Evolutionary conservation across 768 basidiomycete species (phyloP), one percentile per base, ranked within the genome.

Genomic region (Mycena rosella): DNA sequence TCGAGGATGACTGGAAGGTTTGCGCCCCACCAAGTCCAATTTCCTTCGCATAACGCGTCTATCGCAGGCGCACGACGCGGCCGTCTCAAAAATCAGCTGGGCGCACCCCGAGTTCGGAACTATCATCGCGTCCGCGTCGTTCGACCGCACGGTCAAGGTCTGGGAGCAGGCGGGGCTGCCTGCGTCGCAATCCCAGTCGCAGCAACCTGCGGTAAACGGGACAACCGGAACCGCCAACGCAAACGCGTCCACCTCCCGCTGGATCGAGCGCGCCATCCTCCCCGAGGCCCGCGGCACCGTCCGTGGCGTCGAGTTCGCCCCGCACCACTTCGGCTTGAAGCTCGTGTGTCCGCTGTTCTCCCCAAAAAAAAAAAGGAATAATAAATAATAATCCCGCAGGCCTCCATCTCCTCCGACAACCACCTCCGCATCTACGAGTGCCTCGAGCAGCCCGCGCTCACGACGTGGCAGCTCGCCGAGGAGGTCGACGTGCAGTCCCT

Each of bases 21-120:
- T 49, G 85, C 61, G 40, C 55, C 15, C 13, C 38, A 27, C 26
- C 20, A 10, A 7, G 26, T 27, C 24, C n/a, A 27, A 59, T 47
- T 40, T 53, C 38, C 38, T n/a, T n/a, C n/a, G 20, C 32, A 24
- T 63, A 45, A 57, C 20, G 9, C 36, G 58, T 26, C 15, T n/a
- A n/a, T n/a, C 38, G 17, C 73, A 97, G 94, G 97, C 96, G n/a
- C 96, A 98, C 76, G 95, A 97, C 74, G 96, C 96, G 18, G 89
- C 96, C 0, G 85, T 98, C 40, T 88, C 95, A 10, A 91, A 87
- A 77, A 73, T 98, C 17, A 87, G 88, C 58, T 99, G 96, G 94
- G 95, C 95, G 1, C 96, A 96, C 75, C 96, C 97, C 6, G 91
- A 96, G 78, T 96, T 96, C 65, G 96, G 96, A 5, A 87, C 89